These are phyloP conservation scores for Cystoisospora suis DNA, from an alignment of 169 alveolate genomes.

Conservation along the genomic window DNA sequence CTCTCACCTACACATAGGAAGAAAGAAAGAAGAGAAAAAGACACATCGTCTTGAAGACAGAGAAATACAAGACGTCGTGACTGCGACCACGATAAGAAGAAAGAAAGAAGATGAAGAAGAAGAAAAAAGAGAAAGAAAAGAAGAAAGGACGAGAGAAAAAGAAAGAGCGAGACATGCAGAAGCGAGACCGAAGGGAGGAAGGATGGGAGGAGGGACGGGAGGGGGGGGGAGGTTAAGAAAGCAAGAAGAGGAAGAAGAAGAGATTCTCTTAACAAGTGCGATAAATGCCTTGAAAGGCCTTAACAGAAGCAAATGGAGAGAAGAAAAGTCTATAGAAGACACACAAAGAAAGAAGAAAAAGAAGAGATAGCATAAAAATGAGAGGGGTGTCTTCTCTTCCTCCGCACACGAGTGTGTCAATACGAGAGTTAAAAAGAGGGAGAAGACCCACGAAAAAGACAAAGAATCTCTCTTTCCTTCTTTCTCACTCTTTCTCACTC, in stretches of 20 bases:
- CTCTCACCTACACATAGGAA: no score
- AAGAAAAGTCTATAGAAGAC: not conserved
- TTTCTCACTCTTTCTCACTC: not conserved
- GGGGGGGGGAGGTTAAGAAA: no score
- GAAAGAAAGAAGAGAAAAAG: not conserved
- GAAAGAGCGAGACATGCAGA: no score
- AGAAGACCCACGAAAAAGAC: not conserved
- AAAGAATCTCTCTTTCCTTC: not conserved
- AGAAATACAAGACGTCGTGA: not conserved
- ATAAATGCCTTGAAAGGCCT: no score
- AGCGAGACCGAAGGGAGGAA: not conserved
- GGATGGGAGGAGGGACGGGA: not conserved
- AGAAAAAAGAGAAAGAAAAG: not conserved
- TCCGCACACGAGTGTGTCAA: not conserved
- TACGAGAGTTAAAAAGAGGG: not conserved
- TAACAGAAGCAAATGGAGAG: not conserved
- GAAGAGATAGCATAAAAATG: no score
- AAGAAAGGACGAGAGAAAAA: not conserved
- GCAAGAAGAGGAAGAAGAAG: no score
- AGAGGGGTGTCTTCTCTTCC: no score
- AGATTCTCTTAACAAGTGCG: no score
- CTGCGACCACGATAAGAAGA: not conserved
- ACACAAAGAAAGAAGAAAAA: no score
- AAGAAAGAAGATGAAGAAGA: not conserved
- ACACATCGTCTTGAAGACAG: not conserved